Evolutionary conservation across 495 filamentous ascomycete species (phyloP), one percentile per base, ranked within the genome.

Genomic region (Aspergillus kassunensis): DNA sequence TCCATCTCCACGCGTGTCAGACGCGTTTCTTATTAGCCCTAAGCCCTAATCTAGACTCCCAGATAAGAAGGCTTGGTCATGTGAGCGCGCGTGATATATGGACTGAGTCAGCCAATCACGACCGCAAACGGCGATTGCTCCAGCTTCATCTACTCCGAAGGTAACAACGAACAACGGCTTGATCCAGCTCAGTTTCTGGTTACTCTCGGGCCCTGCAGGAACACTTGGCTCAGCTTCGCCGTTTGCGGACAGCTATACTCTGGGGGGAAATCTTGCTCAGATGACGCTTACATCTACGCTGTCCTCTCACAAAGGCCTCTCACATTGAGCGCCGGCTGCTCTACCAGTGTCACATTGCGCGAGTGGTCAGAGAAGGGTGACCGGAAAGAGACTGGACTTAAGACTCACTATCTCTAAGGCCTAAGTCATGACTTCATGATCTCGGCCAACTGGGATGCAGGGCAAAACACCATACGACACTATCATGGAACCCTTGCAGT

Each of bases 41-140:
- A 54, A 56, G 53, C 58, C 65, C 65, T 64, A 51, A 55, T 12
- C 4, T n/a, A 15, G 3, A 4, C 4, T 27, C 24, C 9, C 13
- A 8, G 10, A 4, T 19, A 11, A 16, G 6, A 30, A 15, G 5
- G 16, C 3, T 19, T 16, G 11, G 2, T 48, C 54, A 60, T 43
- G 50, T 59, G 54, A 48, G 21, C 0, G 1, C 11, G 16, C 12
- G 40, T 44, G 30, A 27, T 13, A n/a, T 6, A 11, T 16, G n/a
- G n/a, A 1, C 1, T 19, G 29, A 34, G 39, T 46, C 42, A 35
- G 42, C 51, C 51, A 53, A 46, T 42, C 36, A 39, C 34, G n/a
- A 13, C 58, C 55, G 62, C 51, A 62, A 60, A 53, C 62, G 59
- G 62, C 44, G 18, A 58, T 42, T 5, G 15, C 42, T 13, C 31